Percentiles rank a stretch among this genome's conserved stretches.
These are phyloP conservation scores for Sorghum bicolor DNA, from an alignment of 176 grass and related monocot species.

Conservation along the genomic window Sorghum_bicolor_NCBIv3 NC_012878.2:20878001-20878500, in stretches of 20 bases:
- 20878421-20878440: not conserved
- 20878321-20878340: not conserved
- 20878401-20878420: not conserved
- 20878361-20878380: not conserved
- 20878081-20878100: not conserved
- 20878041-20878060: constrained; percentile 96
- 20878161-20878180: not conserved
- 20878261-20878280: not conserved
- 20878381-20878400: not conserved
- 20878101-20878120: not conserved
- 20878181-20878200: not conserved
- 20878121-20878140: not conserved
- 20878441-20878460: not conserved
- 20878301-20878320: not conserved
- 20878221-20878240: not conserved
- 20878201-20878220: not conserved
- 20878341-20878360: not conserved
- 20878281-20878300: not conserved
- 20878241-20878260: not conserved
- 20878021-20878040: constrained; percentile 65
- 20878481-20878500: not conserved
- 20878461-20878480: not conserved
- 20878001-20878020: constrained; percentile 92
- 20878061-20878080: not conserved
- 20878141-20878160: not conserved